Percentiles rank a stretch among this genome's conserved stretches.
These are phyloP conservation scores for Dictyostelium firmibasis DNA, from an alignment of 78 protist genomes.

Conservation along the genomic window DNA sequence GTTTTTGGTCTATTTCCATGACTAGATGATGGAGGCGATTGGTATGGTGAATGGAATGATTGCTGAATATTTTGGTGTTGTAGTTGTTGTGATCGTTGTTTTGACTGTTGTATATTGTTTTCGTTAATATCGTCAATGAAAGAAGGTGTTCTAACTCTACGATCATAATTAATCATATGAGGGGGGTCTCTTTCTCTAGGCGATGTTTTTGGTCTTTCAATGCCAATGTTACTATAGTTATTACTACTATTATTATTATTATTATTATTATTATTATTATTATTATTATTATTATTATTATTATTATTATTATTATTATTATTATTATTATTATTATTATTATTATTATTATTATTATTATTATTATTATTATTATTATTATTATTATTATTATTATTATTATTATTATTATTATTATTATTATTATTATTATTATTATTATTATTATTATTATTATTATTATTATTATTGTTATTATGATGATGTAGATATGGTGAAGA, in stretches of 20 bases:
- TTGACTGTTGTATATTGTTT: not conserved
- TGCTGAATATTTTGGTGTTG: not conserved
- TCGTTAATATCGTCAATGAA: not conserved
- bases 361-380: too few species aligned
- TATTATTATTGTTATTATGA: not conserved
- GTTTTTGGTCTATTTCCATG: not conserved
- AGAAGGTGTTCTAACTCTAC: not conserved
- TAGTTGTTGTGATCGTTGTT: not conserved
- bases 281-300: too few species aligned
- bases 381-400: too few species aligned
- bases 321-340: too few species aligned
- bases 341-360: too few species aligned
- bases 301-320: too few species aligned
- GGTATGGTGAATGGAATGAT: not conserved
- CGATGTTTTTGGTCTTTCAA: not conserved
- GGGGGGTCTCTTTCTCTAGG: not conserved
- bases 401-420: too few species aligned
- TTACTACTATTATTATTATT: too few species aligned
- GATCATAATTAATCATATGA: not conserved
- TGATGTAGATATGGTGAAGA: not conserved
- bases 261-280: too few species aligned
- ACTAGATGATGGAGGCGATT: not conserved
- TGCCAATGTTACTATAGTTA: not conserved
- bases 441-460: not conserved
- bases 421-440: too few species aligned